phyloP scores from a whole-genome alignment of 768 basidiomycete species.

The Russula dissimulans region DNA sequence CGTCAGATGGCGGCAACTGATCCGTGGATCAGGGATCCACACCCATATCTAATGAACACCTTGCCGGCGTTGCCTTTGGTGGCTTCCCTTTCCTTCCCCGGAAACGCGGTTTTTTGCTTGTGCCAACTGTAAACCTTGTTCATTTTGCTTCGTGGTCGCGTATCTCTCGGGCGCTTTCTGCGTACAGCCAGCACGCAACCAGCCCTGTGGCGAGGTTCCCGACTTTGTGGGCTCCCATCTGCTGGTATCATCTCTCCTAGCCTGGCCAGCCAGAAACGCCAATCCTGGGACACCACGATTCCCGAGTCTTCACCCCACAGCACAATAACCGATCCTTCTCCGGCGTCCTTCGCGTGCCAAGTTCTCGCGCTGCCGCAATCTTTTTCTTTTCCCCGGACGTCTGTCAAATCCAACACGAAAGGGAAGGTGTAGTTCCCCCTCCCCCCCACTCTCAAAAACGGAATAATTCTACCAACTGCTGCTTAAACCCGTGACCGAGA shows the following conservation, averaged over 20 bases:
- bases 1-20: neutral
- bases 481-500: neutral
- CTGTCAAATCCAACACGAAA: neutral
- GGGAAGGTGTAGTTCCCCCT: too few species aligned
- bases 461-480: neutral
- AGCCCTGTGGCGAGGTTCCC: neutral
- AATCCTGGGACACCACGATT: conserved; percentile 2
- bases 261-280: neutral
- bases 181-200: neutral
- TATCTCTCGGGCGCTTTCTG: neutral
- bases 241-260: conserved; percentile 1
- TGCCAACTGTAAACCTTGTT: conserved; percentile 16
- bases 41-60: neutral
- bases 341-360: neutral
- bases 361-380: too few species aligned
- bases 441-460: neutral
- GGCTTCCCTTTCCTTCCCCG: neutral
- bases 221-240: neutral
- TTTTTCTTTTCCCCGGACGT: neutral
- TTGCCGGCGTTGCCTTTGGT: neutral
- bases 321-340: neutral
- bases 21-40: neutral
- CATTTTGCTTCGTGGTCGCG: neutral
- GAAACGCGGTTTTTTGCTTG: neutral
- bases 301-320: neutral